Evolutionary conservation across 2,329 filamentous ascomycete genomes (phyloP).

Genomic region (Aspergillus ustus): DNA sequence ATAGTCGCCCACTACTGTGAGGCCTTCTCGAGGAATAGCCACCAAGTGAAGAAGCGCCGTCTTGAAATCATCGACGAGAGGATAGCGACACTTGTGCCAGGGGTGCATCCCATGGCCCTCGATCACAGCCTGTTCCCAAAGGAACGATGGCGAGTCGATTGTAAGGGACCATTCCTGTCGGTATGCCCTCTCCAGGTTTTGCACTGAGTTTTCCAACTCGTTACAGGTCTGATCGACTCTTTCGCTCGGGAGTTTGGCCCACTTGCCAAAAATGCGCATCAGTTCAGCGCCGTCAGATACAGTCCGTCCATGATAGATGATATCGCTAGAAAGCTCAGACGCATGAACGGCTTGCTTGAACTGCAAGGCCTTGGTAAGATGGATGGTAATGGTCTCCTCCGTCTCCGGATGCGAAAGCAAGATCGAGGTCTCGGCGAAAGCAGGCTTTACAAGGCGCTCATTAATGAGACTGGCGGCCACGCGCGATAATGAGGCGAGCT

Average conservation of each 20-base stretch:
- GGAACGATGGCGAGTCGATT: background rate
- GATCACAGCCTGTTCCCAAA: background rate
- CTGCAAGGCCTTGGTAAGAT: background rate
- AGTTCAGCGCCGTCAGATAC: background rate
- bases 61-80: background rate
- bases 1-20: no score
- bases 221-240: background rate
- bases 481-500: background rate
- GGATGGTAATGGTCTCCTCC: background rate
- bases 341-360: background rate
- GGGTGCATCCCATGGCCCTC: background rate
- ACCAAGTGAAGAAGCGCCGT: no score
- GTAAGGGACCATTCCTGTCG: background rate
- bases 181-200: background rate
- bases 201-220: background rate
- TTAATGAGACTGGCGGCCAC: background rate
- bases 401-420: background rate
- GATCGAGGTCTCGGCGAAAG: background rate
- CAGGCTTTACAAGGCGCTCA: background rate
- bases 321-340: background rate
- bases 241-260: background rate
- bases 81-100: background rate
- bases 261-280: background rate
- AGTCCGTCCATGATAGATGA: background rate
- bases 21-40: no score